Evolutionary conservation across 176 grass and related monocot genomes (phyloP).

Genomic region (Urochloa ruziziensis): DNA sequence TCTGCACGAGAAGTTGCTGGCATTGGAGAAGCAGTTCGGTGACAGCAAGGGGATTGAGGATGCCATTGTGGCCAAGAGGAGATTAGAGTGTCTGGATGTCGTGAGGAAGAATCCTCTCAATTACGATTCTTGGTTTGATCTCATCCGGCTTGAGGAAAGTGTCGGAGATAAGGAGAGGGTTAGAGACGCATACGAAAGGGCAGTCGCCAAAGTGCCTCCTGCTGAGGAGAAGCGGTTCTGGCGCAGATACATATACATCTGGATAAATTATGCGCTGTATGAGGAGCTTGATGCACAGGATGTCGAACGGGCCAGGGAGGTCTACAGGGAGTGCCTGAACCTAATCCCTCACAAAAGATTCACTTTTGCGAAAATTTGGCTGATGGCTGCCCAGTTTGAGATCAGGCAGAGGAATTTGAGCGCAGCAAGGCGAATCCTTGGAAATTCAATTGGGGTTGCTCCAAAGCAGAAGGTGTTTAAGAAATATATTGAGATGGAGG

Average conservation of each 20-base stretch:
- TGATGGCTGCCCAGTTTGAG: slow-evolving; percentile 78
- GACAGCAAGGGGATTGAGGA: slow-evolving; percentile 63
- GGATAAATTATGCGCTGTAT: slow-evolving; percentile 90
- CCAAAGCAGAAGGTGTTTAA: slow-evolving; percentile 88
- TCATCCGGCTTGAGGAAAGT: slow-evolving; percentile 71
- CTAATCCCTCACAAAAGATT: slow-evolving; percentile 83
- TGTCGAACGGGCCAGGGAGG: slow-evolving; percentile 55
- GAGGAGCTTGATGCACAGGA: slow-evolving; percentile 84
- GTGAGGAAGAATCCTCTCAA: slow-evolving; percentile 75
- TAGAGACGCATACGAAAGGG: slow-evolving; percentile 68
- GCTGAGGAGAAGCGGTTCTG: slow-evolving; percentile 82
- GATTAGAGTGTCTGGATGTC: slow-evolving; percentile 70
- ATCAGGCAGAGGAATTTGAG: slow-evolving; percentile 57
- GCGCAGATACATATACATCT: slow-evolving; percentile 77
- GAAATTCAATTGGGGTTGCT: slow-evolving; percentile 76
- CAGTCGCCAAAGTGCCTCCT: slow-evolving; percentile 71
- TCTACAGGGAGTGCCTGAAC: slow-evolving; percentile 74
- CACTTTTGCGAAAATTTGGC: slow-evolving; percentile 79
- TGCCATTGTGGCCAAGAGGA: slow-evolving; percentile 60
- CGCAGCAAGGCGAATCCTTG: slow-evolving; percentile 55
- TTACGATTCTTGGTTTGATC: slow-evolving; percentile 81
- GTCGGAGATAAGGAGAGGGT: slow-evolving; percentile 53
- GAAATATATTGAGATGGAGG: slow-evolving; percentile 83
- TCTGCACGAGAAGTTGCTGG: slow-evolving; percentile 59
- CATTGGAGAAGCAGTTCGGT: slow-evolving; percentile 77